These are phyloP conservation scores for Coniferiporia sulphurascens DNA, from an alignment of 1,284 basidiomycete genomes.

Conservation along the genomic window DNA sequence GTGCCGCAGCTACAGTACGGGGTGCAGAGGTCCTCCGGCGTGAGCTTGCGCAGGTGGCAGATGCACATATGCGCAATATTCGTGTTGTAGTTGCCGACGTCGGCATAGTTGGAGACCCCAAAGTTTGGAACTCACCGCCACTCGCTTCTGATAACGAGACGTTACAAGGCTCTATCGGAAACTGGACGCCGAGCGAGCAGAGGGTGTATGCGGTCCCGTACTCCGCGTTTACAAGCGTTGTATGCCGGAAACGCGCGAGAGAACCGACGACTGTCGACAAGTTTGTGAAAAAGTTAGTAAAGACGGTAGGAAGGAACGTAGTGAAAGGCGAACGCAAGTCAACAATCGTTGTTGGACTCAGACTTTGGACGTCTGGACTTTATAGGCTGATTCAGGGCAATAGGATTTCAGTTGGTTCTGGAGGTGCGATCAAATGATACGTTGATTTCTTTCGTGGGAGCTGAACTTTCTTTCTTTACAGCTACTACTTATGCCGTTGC, in stretches of 20 bases:
- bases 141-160: slow-evolving; percentile 29
- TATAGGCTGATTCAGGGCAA: slow-evolving; percentile 55
- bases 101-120: slow-evolving; percentile 44
- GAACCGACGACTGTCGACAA: slow-evolving; percentile 49
- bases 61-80: slow-evolving; percentile 56
- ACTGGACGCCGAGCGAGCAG: slow-evolving; percentile 69
- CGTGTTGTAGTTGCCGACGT: slow-evolving; percentile 64
- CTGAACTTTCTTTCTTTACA: not conserved
- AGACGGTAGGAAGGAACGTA: slow-evolving; percentile 49
- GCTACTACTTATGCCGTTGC: slow-evolving; percentile 37
- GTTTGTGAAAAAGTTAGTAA: slow-evolving; percentile 54
- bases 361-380: slow-evolving; percentile 34
- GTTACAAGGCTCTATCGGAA: slow-evolving; percentile 45
- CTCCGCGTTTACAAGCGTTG: slow-evolving; percentile 50
- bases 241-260: slow-evolving; percentile 40
- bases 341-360: slow-evolving; percentile 38
- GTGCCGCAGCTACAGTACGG: slow-evolving; percentile 62
- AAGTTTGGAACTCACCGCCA: slow-evolving; percentile 27
- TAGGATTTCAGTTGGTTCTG: slow-evolving; percentile 65
- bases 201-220: slow-evolving; percentile 51
- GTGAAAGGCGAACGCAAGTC: slow-evolving; percentile 33
- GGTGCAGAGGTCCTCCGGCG: slow-evolving; percentile 66
- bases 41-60: slow-evolving; percentile 48
- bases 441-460: not conserved
- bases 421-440: slow-evolving; percentile 44